phyloP scores from a whole-genome alignment of 441 rosid genomes.

The Croton setiger region DNA sequence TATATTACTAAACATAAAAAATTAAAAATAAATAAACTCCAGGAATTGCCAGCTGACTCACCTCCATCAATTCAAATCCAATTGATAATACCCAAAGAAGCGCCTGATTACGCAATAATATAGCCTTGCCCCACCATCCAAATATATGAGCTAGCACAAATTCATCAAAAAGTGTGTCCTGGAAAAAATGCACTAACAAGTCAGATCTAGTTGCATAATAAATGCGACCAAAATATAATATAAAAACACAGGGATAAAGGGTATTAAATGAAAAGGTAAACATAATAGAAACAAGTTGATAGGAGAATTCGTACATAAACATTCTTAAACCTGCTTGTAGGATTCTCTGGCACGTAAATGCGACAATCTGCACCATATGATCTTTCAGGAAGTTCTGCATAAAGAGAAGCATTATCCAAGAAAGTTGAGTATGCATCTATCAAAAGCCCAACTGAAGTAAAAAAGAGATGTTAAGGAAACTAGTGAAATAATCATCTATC shows the following conservation, averaged over 20 bases:
- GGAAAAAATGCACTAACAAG: conserved; percentile 18
- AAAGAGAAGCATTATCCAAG: conserved; percentile 10
- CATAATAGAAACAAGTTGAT: conserved; percentile 21
- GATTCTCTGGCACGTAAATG: conserved; percentile 74
- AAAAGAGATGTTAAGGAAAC: background rate
- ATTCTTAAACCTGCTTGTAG: conserved; percentile 98
- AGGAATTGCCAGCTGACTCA: conserved; percentile 29
- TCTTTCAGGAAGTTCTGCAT: conserved; percentile 97
- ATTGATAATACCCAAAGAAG: conserved; percentile 97
- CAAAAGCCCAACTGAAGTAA: background rate
- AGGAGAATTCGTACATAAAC: conserved; percentile 96
- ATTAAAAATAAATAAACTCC: conserved; percentile 10
- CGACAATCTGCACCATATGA: conserved; percentile 99
- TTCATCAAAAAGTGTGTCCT: conserved; percentile 96
- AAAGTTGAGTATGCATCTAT: background rate
- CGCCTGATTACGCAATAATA: conserved; percentile 92
- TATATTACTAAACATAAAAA: background rate
- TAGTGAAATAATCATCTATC: background rate
- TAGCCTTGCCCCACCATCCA: conserved; percentile 99
- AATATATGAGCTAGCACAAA: conserved; percentile 96
- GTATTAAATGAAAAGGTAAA: background rate
- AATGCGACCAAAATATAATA: background rate
- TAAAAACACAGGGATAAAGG: background rate
- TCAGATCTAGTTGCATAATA: conserved; percentile 16
- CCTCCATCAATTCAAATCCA: conserved; percentile 99